Percentiles rank a stretch among this genome's conserved stretches.
These are phyloP conservation scores for Wallacemonas collosoma DNA, from an alignment of 208 protist species.

Conservation along the genomic window DNA sequence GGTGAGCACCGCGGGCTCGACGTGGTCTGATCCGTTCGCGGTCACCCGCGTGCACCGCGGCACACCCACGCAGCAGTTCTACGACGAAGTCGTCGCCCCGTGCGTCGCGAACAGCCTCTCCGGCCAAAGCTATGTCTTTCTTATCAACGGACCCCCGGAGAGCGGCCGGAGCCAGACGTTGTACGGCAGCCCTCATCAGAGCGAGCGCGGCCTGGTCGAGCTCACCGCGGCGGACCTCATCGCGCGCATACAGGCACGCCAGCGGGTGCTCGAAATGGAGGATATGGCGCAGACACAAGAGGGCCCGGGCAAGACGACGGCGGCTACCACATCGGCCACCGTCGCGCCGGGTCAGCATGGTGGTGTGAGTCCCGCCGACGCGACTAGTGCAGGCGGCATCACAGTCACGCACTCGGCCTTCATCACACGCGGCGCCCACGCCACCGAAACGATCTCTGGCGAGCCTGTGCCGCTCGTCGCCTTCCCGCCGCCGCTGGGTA, in stretches of 20 bases:
- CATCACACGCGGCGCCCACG: slow-evolving; percentile 60
- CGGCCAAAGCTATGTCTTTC: slow-evolving; percentile 85
- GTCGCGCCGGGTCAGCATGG: background rate
- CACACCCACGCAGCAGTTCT: slow-evolving; percentile 64
- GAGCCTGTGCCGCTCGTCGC: slow-evolving; percentile 64
- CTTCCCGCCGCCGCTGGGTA: slow-evolving; percentile 77
- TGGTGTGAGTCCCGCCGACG: no score
- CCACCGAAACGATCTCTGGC: slow-evolving; percentile 61
- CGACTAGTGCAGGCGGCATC: slow-evolving; percentile 30
- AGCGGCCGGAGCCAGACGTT: slow-evolving; percentile 87
- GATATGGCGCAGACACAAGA: slow-evolving; percentile 1
- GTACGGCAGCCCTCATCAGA: slow-evolving; percentile 84
- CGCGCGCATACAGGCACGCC: slow-evolving; percentile 38
- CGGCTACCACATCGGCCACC: background rate
- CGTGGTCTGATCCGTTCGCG: slow-evolving; percentile 65
- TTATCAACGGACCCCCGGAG: slow-evolving; percentile 71
- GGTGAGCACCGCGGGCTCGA: slow-evolving; percentile 19
- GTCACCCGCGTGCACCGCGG: slow-evolving; percentile 83
- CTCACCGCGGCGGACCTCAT: slow-evolving; percentile 75
- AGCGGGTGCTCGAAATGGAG: slow-evolving; percentile 16
- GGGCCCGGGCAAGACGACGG: background rate
- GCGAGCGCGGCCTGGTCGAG: slow-evolving; percentile 80
- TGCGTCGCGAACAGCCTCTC: slow-evolving; percentile 77
- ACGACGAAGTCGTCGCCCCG: slow-evolving; percentile 77
- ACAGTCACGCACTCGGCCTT: slow-evolving; percentile 85